Evolutionary conservation across 768 basidiomycete genomes (phyloP).

Genomic region (Mrakia hoshinonis): DNA sequence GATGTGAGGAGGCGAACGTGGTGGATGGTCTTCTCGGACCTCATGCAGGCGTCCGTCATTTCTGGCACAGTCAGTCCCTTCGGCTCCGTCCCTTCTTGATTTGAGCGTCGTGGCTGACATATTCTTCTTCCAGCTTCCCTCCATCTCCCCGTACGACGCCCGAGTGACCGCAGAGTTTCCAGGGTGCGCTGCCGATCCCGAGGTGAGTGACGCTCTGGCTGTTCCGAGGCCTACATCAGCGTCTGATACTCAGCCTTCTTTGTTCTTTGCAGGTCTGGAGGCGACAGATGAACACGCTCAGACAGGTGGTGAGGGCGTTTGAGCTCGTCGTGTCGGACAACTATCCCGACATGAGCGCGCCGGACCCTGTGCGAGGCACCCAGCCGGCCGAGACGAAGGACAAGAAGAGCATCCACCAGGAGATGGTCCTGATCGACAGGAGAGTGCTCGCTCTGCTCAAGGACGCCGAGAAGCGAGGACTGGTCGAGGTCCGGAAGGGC

Average conservation of each 20-base stretch:
- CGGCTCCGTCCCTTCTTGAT: not conserved
- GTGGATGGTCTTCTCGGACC: conserved; percentile 21
- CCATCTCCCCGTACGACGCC: conserved; percentile 21
- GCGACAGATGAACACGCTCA: not conserved
- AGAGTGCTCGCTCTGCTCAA: conserved; percentile 14
- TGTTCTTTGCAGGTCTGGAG: conserved; percentile 13
- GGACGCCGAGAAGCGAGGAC: conserved; percentile 8
- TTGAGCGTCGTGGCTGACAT: not conserved
- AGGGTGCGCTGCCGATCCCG: not conserved
- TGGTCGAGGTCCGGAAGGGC: not conserved
- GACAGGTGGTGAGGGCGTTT: conserved; percentile 12
- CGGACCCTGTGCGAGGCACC: not conserved
- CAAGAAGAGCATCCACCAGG: conserved; percentile 8
- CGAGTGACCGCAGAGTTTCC: conserved; percentile 25
- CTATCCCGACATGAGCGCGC: not conserved
- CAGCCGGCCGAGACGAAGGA: not conserved
- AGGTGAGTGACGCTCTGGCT: conserved; percentile 2
- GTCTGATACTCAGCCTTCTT: too few relatives aligned
- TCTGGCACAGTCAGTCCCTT: conserved; percentile 4
- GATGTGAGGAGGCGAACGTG: conserved; percentile 25
- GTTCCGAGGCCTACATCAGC: not conserved
- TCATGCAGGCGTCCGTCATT: conserved; percentile 12
- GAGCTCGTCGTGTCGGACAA: conserved; percentile 19
- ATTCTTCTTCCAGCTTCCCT: conserved; percentile 5
- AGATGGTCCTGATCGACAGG: conserved; percentile 24